Conservation (phyloP, 306 rosid genomes). For the Neltuma alba region DNA sequence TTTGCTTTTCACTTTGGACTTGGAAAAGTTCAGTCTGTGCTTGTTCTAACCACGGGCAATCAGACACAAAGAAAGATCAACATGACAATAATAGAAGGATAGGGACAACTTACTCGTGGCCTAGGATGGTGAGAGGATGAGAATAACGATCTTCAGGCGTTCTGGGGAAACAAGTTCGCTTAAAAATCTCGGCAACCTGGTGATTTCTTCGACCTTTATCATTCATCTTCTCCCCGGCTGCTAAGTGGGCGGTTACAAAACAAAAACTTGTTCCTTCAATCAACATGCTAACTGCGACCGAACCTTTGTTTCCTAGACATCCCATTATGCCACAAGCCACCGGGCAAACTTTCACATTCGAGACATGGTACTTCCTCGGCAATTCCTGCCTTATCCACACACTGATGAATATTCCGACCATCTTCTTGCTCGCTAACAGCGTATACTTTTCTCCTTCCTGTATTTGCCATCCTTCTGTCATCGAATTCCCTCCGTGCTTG, state of each 20-base stretch:
- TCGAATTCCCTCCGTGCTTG: constrained; percentile 13
- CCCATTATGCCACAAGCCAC: constrained; percentile 99
- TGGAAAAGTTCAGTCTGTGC: neutral
- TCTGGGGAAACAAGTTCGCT: constrained; percentile 65
- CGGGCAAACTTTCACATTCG: constrained; percentile 77
- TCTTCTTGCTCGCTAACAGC: constrained; percentile 82
- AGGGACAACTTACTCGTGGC: constrained; percentile 77
- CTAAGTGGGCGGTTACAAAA: constrained; percentile 82
- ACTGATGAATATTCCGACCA: constrained; percentile 91
- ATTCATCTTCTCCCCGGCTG: constrained; percentile 90
- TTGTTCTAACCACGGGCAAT: neutral
- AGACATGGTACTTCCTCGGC: constrained; percentile 54
- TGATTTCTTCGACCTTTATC: constrained; percentile 78
- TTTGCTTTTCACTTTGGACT: neutral
- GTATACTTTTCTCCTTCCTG: constrained; percentile 49
- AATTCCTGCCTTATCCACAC: constrained; percentile 80
- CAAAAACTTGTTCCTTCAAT: constrained; percentile 96
- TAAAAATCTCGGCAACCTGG: constrained; percentile 80
- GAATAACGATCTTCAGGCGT: constrained; percentile 43
- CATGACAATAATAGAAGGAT: neutral
- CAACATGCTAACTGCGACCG: constrained; percentile 81
- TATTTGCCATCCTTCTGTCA: constrained; percentile 26
- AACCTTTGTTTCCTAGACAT: constrained; percentile 91
- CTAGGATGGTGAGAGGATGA: constrained; percentile 76
- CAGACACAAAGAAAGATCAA: neutral